These are phyloP conservation scores for Pseudocohnilembus persalinus DNA, from an alignment of 169 alveolate genomes.

Conservation along the genomic window DNA sequence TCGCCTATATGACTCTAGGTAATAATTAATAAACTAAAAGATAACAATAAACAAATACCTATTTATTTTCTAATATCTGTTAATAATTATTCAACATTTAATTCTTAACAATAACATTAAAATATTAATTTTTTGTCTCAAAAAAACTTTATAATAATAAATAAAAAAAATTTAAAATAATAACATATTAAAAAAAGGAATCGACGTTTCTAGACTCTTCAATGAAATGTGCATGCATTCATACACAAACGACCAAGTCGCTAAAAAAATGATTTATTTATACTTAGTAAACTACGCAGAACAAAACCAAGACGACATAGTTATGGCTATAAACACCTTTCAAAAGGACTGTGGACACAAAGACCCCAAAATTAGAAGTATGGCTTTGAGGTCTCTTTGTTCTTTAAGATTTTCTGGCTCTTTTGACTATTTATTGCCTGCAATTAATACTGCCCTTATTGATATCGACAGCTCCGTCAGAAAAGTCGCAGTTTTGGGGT, in stretches of 20 bases:
- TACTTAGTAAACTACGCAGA: conserved; percentile 96
- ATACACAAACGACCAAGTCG: conserved; percentile 96
- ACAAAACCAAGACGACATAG: conserved; percentile 94
- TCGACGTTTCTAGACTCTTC: conserved; percentile 97
- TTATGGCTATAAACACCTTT: conserved; percentile 97
- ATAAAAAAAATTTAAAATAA: too few relatives aligned
- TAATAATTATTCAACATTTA: too few relatives aligned
- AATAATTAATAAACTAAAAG: too few relatives aligned
- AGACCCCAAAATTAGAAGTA: conserved; percentile 97
- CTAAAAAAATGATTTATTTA: conserved; percentile 98
- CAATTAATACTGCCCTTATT: conserved; percentile 85
- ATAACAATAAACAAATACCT: too few relatives aligned
- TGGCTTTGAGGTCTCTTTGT: conserved; percentile 96
- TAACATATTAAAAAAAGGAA: conserved; percentile 82
- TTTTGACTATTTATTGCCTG: conserved; percentile 87
- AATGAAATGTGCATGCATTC: conserved; percentile 97
- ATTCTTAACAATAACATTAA: neutral
- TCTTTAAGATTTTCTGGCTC: conserved; percentile 91
- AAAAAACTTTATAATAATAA: neutral
- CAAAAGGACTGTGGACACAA: conserved; percentile 93
- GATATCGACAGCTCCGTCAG: conserved; percentile 96
- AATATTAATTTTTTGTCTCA: conserved; percentile 19
- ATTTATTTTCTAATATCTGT: too few relatives aligned
- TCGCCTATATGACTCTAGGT: conserved; percentile 88
- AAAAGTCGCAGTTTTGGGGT: conserved; percentile 95